Evolutionary conservation across 2,329 filamentous ascomycete genomes (phyloP).

Genomic region (Westerdykella ornata): DNA sequence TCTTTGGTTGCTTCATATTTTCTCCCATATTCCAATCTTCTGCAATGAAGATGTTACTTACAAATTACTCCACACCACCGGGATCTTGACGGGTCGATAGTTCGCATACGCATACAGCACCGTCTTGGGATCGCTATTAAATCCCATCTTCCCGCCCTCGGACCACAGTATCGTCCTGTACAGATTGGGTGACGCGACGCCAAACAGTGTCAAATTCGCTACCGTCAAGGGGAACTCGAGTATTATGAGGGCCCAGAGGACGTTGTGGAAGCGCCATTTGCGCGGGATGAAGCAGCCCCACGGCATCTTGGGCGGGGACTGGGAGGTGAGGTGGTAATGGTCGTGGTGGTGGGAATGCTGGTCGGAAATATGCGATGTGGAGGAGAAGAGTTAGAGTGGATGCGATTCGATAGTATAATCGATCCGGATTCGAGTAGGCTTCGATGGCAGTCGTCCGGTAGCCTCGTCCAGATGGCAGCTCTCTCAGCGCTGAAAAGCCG

Average conservation of each 20-base stretch:
- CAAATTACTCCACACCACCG: constrained; percentile 67
- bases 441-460: no score
- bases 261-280: constrained; percentile 48
- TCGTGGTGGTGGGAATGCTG: no score
- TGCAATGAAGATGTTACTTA: constrained; percentile 43
- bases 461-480: no score
- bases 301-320: constrained; percentile 3
- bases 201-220: constrained; percentile 62
- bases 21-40: neutral
- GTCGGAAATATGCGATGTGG: constrained; percentile 12
- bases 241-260: constrained; percentile 53
- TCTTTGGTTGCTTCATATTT: neutral
- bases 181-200: constrained; percentile 64
- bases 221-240: constrained; percentile 61
- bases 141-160: constrained; percentile 62
- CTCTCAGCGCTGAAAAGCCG: no score
- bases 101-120: constrained; percentile 70
- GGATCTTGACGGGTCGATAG: constrained; percentile 54
- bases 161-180: constrained; percentile 68
- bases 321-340: no score
- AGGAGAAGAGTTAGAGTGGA: neutral
- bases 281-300: constrained; percentile 48
- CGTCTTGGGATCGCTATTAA: constrained; percentile 66
- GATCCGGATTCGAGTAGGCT: neutral
- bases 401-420: neutral